Conservation (phyloP, 2,329 filamentous ascomycete species). For the Aspergillus aculeatus region DNA sequence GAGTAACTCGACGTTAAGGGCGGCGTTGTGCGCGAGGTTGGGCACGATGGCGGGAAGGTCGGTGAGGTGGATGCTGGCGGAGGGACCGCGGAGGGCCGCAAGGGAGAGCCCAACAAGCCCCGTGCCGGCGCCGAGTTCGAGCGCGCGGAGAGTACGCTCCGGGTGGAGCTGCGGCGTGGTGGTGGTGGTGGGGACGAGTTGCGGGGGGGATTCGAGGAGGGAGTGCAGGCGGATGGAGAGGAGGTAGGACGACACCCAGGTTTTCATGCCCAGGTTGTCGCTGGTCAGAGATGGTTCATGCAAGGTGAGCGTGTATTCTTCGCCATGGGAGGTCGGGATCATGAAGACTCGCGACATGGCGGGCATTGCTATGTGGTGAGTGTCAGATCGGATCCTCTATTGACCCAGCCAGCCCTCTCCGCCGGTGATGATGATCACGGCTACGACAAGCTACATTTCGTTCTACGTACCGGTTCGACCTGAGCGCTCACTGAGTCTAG, state of each 20-base stretch:
- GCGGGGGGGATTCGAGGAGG: conserved; percentile 39
- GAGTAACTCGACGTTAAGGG: conserved; percentile 61
- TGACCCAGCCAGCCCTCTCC: too few relatives aligned
- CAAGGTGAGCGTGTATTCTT: conserved; percentile 65
- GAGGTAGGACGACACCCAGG: conserved; percentile 88
- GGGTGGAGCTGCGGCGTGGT: conserved; percentile 20
- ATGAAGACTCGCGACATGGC: conserved; percentile 61
- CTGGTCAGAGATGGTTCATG: conserved; percentile 84
- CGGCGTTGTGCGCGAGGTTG: conserved; percentile 74
- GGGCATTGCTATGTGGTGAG: conserved; percentile 54
- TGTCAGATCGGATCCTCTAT: neutral
- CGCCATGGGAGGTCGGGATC: conserved; percentile 49
- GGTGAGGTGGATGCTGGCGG: conserved; percentile 67
- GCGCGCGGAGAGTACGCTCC: conserved; percentile 39
- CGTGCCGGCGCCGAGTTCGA: conserved; percentile 88
- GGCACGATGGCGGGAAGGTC: conserved; percentile 81
- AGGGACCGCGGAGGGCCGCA: conserved; percentile 62
- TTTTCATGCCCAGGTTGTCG: conserved; percentile 88
- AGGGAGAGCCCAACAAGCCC: conserved; percentile 87
- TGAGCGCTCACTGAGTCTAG: conserved; percentile 78
- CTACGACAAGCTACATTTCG: neutral
- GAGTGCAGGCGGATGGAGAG: conserved; percentile 68
- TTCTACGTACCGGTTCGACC: conserved; percentile 63
- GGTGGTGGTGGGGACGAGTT: conserved; percentile 30
- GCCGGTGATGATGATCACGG: neutral